phyloP scores from a whole-genome alignment of 352 stramenopile species.

The Globisporangium spinosum region DNA sequence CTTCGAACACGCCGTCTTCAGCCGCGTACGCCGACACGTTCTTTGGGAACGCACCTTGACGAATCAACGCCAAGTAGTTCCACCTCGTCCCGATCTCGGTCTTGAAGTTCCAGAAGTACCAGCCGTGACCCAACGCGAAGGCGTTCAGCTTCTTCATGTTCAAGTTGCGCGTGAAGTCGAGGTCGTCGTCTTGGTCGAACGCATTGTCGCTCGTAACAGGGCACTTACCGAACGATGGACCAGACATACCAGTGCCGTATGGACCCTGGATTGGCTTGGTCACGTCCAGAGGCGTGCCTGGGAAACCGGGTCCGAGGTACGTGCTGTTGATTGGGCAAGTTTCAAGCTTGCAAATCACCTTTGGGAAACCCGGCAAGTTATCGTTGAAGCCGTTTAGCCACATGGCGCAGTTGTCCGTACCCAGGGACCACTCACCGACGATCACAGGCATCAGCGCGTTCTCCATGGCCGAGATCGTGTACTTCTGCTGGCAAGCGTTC shows the following conservation, averaged over 20 bases:
- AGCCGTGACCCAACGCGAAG: constrained; percentile 90
- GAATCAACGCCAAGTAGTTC: constrained; percentile 81
- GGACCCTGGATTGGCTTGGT: constrained; percentile 85
- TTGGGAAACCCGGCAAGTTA: constrained; percentile 91
- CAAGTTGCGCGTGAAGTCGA: constrained; percentile 75
- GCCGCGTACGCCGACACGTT: constrained; percentile 61
- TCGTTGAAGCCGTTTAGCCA: constrained; percentile 87
- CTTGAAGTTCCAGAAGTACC: constrained; percentile 96
- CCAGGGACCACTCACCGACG: constrained; percentile 93
- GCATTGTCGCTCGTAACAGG: constrained; percentile 82
- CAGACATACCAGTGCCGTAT: constrained; percentile 79
- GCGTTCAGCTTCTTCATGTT: constrained; percentile 92
- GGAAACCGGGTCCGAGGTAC: constrained; percentile 88
- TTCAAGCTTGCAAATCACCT: constrained; percentile 87
- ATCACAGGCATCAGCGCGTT: constrained; percentile 91
- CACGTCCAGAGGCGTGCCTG: constrained; percentile 83
- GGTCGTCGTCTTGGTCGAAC: constrained; percentile 80
- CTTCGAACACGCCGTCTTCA: constrained; percentile 60
- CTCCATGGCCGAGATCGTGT: constrained; percentile 88
- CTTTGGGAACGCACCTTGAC: constrained; percentile 61
- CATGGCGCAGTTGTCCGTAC: constrained; percentile 81
- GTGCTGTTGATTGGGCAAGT: constrained; percentile 77
- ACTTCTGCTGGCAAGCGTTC: constrained; percentile 90
- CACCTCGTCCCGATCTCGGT: constrained; percentile 90
- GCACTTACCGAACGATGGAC: constrained; percentile 87